A percentile compares a stretch with the other conserved stretches of the same genome.
Evolutionary conservation across 495 filamentous ascomycete genomes (phyloP).

Genomic region (Daldinia loculata): DNA sequence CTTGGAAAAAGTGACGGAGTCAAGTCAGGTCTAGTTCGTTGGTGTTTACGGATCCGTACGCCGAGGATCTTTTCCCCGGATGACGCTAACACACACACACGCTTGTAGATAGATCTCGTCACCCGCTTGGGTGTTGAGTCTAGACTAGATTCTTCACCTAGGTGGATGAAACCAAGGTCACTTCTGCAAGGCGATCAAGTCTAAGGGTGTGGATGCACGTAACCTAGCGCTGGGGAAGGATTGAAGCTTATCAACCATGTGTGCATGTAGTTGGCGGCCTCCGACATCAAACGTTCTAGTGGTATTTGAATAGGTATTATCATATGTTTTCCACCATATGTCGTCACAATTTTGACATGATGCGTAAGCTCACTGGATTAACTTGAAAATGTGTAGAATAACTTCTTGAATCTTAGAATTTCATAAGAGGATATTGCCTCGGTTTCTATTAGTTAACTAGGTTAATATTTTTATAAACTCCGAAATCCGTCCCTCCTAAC

Average conservation of each 20-base stretch:
- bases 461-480: neutral
- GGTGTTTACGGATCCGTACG: neutral
- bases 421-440: neutral
- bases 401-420: neutral
- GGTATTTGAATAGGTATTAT: conserved; percentile 1
- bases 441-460: neutral
- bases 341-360: conserved; percentile 5
- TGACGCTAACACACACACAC: neutral
- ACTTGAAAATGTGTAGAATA: neutral
- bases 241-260: conserved; percentile 29
- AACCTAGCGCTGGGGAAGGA: conserved; percentile 15
- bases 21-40: neutral
- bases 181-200: conserved; percentile 12
- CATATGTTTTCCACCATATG: conserved; percentile 21
- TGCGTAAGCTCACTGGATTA: conserved; percentile 18
- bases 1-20: neutral
- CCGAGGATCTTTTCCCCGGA: neutral
- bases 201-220: conserved; percentile 19
- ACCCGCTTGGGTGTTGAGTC: conserved; percentile 12
- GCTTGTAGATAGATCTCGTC: conserved; percentile 4
- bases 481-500: neutral
- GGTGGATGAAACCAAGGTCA: conserved; percentile 29
- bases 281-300: conserved; percentile 3
- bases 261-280: conserved; percentile 22
- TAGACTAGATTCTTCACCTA: conserved; percentile 9